Evolutionary conservation across 805 yeast species (phyloP), one percentile per base, ranked within the genome.

Genomic region (Lipomyces starkeyi): DNA sequence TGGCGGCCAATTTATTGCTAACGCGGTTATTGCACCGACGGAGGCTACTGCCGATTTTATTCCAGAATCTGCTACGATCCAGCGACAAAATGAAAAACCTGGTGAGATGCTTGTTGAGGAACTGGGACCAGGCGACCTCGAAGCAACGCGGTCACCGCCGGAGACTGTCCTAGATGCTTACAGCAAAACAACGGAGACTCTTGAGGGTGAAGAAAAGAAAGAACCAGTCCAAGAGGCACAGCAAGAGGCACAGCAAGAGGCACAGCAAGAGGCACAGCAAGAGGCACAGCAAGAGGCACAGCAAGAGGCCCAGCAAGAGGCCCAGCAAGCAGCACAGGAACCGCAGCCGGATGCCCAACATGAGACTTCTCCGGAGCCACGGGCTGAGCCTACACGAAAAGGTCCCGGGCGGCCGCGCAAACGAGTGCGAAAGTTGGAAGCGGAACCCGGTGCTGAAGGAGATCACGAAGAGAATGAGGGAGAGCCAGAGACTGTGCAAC

Each of bases 291-390:
- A 64, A 20, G 59, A 58, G 11, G 59, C 25, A 27, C 4, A 27
- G 29, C 29, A 27, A 14, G 61, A 56, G 54, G 35, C 32, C 1
- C 43, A 56, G 11, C 32, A 64, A n/a, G 59, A 58, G 6, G 61
- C 32, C 27, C 57, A 62, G 17, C 63, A 60, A 47, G 59, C 49
- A 22, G 54, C 49, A 27, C 40, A 43, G 9, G 49, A n/a, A 43
- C 22, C 9, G 11, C 27, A 34, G 43, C 56, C 35, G 43, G 53
- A 53, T 20, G 11, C 34, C 8, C 59, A 54, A 27, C 53, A 54
- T 27, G 59, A n/a, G 27, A 8, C 49, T 43, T 43, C 22, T 8
- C 67, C 11, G 9, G 58, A 63, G 59, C 60, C 59, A 67, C 25
- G 63, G 52, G 3, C 58, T 8, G 58, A 54, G 13, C 34, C 63